A percentile compares a stretch with the other conserved stretches of the same genome.
Evolutionary conservation across 2,329 filamentous ascomycete species (phyloP).

Genomic region (Bipolaris oryzae): DNA sequence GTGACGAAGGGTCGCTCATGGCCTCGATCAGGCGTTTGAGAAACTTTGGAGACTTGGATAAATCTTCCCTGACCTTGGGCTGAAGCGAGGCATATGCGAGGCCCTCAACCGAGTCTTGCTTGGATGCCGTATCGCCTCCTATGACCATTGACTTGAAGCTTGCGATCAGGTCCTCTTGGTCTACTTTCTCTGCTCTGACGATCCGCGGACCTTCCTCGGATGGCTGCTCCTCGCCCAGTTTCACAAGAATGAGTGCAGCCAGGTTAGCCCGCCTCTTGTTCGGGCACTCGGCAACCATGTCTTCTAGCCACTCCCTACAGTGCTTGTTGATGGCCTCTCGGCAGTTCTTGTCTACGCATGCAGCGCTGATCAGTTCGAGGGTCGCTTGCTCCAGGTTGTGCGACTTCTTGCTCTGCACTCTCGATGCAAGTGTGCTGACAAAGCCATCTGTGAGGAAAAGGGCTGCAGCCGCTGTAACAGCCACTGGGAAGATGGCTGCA

Average conservation of each 20-base stretch:
- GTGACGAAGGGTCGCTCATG: constrained; percentile 51
- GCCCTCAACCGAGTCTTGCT: constrained; percentile 81
- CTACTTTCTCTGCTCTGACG: constrained; percentile 39
- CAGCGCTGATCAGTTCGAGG: constrained; percentile 87
- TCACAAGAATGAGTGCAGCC: constrained; percentile 62
- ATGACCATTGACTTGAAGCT: constrained; percentile 69
- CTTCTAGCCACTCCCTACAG: constrained; percentile 85
- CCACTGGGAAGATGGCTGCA: constrained; percentile 83
- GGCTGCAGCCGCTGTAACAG: constrained; percentile 73
- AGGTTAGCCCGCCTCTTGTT: constrained; percentile 61
- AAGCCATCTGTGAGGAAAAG: constrained; percentile 92
- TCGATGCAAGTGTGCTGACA: constrained; percentile 72
- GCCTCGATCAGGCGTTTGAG: constrained; percentile 71
- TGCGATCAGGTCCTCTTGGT: constrained; percentile 58
- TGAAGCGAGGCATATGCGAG: constrained; percentile 90
- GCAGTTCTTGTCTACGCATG: constrained; percentile 83
- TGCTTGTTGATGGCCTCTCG: constrained; percentile 84
- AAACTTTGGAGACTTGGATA: constrained; percentile 71
- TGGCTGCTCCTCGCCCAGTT: constrained; percentile 53
- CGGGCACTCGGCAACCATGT: constrained; percentile 75
- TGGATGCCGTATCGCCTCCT: constrained; percentile 61
- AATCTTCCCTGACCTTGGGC: constrained; percentile 80
- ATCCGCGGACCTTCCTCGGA: constrained; percentile 39
- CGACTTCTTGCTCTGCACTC: constrained; percentile 83
- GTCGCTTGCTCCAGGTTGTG: constrained; percentile 84